Conservation (phyloP, 2,329 filamentous ascomycete species). For the Clonostachys chloroleuca region DNA sequence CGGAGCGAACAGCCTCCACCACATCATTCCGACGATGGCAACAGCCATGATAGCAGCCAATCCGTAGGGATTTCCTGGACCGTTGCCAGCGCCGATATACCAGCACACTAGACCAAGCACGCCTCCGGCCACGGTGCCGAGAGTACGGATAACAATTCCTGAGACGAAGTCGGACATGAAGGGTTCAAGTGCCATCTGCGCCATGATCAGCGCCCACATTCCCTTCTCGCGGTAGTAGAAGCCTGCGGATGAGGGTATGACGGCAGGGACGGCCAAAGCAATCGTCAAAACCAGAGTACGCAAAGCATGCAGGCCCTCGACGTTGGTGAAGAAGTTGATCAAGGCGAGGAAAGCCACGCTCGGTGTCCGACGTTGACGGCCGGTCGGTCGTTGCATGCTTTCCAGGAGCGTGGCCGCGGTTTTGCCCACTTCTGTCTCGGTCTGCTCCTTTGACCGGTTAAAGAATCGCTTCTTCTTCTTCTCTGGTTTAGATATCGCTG, state of each 20-base stretch:
- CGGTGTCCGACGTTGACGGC: too few species aligned
- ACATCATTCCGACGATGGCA: slow-evolving; percentile 23
- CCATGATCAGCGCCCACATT: slow-evolving; percentile 47
- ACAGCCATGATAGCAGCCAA: slow-evolving; percentile 38
- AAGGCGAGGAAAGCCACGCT: too few species aligned
- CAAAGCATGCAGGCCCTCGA: slow-evolving; percentile 38
- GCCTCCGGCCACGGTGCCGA: slow-evolving; percentile 41
- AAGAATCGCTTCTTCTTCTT: too few species aligned
- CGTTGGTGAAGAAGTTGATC: slow-evolving; percentile 30
- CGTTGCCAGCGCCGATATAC: slow-evolving; percentile 45
- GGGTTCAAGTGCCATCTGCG: slow-evolving; percentile 38
- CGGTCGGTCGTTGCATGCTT: too few species aligned
- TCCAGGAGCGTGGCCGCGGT: too few species aligned
- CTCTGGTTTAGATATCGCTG: not conserved
- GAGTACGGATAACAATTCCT: slow-evolving; percentile 29
- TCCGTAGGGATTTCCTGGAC: slow-evolving; percentile 43
- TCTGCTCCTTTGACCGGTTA: too few species aligned
- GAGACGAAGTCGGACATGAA: slow-evolving; percentile 47
- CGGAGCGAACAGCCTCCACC: slow-evolving; percentile 25
- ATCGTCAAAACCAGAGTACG: slow-evolving; percentile 42
- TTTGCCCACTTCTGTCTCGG: too few species aligned
- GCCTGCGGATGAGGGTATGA: slow-evolving; percentile 33
- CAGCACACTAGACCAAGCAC: slow-evolving; percentile 39
- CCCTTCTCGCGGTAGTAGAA: slow-evolving; percentile 49
- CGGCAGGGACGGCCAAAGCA: slow-evolving; percentile 32